phyloP scores from a whole-genome alignment of 148 eudicot species.

The Fagopyrum tataricum region DNA sequence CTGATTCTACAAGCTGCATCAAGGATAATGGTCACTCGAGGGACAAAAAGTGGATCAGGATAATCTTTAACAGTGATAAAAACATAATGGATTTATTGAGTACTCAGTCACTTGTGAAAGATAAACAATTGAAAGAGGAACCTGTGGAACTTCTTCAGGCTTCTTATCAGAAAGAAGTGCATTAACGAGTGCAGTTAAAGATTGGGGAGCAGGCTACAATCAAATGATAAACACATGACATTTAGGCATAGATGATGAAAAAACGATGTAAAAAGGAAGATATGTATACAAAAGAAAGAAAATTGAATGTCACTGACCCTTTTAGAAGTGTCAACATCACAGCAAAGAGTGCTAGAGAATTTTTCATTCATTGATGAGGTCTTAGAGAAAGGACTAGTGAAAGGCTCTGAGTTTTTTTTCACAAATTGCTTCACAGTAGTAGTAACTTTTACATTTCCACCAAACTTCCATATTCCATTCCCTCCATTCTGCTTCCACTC shows the following conservation, averaged over 20 bases:
- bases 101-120: background rate
- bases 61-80: background rate
- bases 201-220: constrained; percentile 55
- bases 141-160: constrained; percentile 92
- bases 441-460: constrained; percentile 63
- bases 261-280: background rate
- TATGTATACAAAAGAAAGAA: background rate
- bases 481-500: constrained; percentile 83
- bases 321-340: constrained; percentile 30
- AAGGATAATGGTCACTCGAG: constrained; percentile 11
- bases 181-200: constrained; percentile 76
- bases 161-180: constrained; percentile 70
- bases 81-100: background rate
- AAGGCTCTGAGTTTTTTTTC: constrained; percentile 81
- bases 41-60: background rate
- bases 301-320: constrained; percentile 33
- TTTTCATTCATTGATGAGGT: constrained; percentile 14
- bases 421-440: constrained; percentile 56
- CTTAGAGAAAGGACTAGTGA: constrained; percentile 58
- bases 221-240: background rate
- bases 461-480: constrained; percentile 77
- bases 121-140: constrained; percentile 24
- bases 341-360: background rate
- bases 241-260: background rate
- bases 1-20: constrained; percentile 78